Evolutionary conservation across 2,329 filamentous ascomycete genomes (phyloP).

Genomic region (Raffaelea deltoideospora): DNA sequence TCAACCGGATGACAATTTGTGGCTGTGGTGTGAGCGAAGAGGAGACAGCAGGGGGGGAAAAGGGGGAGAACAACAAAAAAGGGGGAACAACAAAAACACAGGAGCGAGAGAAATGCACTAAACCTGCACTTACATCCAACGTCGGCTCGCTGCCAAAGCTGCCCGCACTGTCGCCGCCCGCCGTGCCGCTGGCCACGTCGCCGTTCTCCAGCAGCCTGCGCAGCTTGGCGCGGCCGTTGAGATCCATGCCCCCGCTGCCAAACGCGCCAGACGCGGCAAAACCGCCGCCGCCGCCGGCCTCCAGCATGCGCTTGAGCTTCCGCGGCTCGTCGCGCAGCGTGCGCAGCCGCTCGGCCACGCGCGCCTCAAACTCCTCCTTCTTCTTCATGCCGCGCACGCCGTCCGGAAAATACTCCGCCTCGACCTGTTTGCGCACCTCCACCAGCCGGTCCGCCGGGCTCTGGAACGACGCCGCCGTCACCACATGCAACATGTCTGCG

Average conservation of each 20-base stretch:
- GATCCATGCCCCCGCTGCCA: no score
- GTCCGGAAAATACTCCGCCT: constrained; percentile 34
- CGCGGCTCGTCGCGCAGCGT: constrained; percentile 37
- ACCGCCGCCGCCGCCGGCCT: constrained; percentile 23
- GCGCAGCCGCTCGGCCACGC: constrained; percentile 36
- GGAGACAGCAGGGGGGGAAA: no score
- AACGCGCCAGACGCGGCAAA: no score
- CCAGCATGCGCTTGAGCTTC: constrained; percentile 35
- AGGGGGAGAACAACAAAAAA: no score
- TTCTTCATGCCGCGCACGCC: constrained; percentile 48
- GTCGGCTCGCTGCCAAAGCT: constrained; percentile 23
- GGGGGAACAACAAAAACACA: no score
- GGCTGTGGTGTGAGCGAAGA: constrained; percentile 35
- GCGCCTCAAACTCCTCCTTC: constrained; percentile 44
- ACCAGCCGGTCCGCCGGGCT: constrained; percentile 44
- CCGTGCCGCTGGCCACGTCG: constrained; percentile 20
- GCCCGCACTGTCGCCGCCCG: no score
- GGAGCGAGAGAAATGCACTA: no score
- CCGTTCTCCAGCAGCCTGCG: constrained; percentile 41
- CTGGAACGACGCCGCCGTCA: constrained; percentile 39
- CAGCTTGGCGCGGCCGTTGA: constrained; percentile 30
- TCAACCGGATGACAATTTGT: constrained; percentile 61
- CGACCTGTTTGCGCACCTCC: constrained; percentile 48
- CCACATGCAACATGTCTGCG: constrained; percentile 52
- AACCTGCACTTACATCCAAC: constrained; percentile 36